Evolutionary conservation across 1,284 basidiomycete species (phyloP), one percentile per base, ranked within the genome.

Genomic region (Tremellales sp.): DNA sequence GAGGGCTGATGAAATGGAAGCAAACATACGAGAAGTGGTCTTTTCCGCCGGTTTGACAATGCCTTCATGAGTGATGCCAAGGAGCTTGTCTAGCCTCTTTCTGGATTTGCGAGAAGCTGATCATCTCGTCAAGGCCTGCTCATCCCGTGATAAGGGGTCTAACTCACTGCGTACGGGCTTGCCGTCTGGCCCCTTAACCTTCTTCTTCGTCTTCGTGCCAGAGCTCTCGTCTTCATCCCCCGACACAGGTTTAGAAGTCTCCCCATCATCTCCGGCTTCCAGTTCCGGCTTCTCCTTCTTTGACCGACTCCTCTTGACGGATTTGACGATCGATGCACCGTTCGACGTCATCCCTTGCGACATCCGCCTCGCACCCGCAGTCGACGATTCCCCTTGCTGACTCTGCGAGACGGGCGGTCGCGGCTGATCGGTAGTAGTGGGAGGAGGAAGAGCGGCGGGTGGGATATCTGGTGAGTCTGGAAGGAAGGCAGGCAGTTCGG

Each of bases 41-140:
- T 63, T 62, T 41, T 60, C 62, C 16, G 50, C 50, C 14, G 54
- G 47, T 37, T 52, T 48, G 37, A 26, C 18, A 8, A 51, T 49
- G 7, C 44, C 43, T 24, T 51, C 29, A 2, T 52, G 47, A 28
- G 10, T 14, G 22, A 55, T 51, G 25, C 50, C 50, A 10, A 58
- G 37, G 14, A 40, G 40, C 18, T 43, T 48, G 16, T 54, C 59
- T 9, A 54, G 36, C 1, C 50, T 35, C 27, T 57, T 57, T 16
- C 50, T 45, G n/a, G 44, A 36, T 32, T 31, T 40, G 12, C 21
- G 36, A 7, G 53, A 32, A n/a, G n/a, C 49, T 50, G 37, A 10
- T 18, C 24, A 37, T 50, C n/a, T 22, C 39, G 43, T 18, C 21
- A 25, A 13, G 29, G 16, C 26, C 8, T 8, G 34, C 8, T 10